These are phyloP conservation scores for Agastache rugosa DNA, from an alignment of 257 asterid genomes.

Conservation along the genomic window DNA sequence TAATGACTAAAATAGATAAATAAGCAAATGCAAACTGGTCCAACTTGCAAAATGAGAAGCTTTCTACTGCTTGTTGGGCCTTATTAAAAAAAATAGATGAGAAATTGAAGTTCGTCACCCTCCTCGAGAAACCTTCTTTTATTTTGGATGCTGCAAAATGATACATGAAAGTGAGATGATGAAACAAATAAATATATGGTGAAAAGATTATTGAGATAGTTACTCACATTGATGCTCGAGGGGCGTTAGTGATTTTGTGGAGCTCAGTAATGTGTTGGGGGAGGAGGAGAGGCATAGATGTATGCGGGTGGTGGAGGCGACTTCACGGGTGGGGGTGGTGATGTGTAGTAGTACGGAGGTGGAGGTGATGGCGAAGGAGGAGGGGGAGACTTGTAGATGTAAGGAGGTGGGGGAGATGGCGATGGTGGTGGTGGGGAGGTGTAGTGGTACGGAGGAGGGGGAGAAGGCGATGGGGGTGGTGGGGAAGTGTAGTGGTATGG, in stretches of 20 bases:
- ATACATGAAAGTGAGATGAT: constrained; percentile 5
- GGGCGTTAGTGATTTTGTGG: not conserved
- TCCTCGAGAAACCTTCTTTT: constrained; percentile 39
- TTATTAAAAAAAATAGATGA: constrained; percentile 40
- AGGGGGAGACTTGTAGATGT: too few relatives aligned
- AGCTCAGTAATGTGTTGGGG: constrained; percentile 49
- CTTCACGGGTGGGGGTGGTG: constrained; percentile 63
- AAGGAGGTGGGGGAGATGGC: too few relatives aligned
- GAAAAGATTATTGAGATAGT: not conserved
- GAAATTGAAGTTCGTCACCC: constrained; percentile 14
- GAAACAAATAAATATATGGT: not conserved
- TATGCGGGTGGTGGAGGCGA: constrained; percentile 55
- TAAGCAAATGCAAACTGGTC: constrained; percentile 41
- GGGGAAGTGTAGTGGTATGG: too few relatives aligned
- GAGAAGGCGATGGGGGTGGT: not conserved
- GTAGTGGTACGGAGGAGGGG: constrained; percentile 39
- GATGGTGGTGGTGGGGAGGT: constrained; percentile 47
- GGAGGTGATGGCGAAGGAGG: constrained; percentile 26
- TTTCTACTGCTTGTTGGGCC: constrained; percentile 39
- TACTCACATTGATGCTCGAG: constrained; percentile 46
- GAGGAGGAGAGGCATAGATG: constrained; percentile 58
- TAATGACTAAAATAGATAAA: constrained; percentile 35
- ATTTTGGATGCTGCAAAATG: constrained; percentile 46
- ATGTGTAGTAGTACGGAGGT: constrained; percentile 43
- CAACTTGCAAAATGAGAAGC: constrained; percentile 32